Evolutionary conservation across 179 eudicot genomes (phyloP).

Genomic region (Silene coronaria): DNA sequence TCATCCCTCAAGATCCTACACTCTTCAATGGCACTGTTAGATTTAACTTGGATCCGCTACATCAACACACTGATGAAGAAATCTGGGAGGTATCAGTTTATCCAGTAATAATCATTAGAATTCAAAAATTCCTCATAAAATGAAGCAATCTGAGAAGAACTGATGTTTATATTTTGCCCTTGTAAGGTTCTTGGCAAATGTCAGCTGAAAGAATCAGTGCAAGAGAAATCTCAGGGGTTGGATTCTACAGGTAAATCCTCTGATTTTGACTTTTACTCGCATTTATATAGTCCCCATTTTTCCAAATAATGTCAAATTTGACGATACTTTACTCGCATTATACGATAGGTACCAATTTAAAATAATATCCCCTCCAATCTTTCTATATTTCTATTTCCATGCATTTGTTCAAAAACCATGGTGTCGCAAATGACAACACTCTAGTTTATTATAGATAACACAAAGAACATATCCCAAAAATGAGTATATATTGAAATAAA

Average conservation of each 20-base stretch:
- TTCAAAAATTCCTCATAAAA: no score
- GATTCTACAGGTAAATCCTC: conserved; percentile 38
- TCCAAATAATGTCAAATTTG: no score
- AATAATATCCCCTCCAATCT: no score
- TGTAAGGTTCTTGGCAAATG: conserved; percentile 49
- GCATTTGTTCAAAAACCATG: no score
- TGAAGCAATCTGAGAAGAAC: background rate
- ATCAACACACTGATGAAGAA: conserved; percentile 33
- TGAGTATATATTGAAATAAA: no score
- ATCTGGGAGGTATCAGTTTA: background rate
- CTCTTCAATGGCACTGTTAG: conserved; percentile 65
- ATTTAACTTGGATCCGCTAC: conserved; percentile 57
- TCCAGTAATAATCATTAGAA: no score
- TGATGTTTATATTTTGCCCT: background rate
- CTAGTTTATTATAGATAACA: background rate
- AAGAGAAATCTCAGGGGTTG: conserved; percentile 44
- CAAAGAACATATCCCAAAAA: no score
- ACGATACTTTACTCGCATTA: no score
- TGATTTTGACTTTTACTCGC: background rate
- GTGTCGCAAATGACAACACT: no score
- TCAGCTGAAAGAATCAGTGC: conserved; percentile 48
- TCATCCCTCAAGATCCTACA: conserved; percentile 69
- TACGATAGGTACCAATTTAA: no score
- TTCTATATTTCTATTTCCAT: no score
- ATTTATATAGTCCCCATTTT: no score